Evolutionary conservation across 2,329 filamentous ascomycete genomes (phyloP), one percentile per base, ranked within the genome.

Genomic region (Ophiocordyceps camponoti-floridani): DNA sequence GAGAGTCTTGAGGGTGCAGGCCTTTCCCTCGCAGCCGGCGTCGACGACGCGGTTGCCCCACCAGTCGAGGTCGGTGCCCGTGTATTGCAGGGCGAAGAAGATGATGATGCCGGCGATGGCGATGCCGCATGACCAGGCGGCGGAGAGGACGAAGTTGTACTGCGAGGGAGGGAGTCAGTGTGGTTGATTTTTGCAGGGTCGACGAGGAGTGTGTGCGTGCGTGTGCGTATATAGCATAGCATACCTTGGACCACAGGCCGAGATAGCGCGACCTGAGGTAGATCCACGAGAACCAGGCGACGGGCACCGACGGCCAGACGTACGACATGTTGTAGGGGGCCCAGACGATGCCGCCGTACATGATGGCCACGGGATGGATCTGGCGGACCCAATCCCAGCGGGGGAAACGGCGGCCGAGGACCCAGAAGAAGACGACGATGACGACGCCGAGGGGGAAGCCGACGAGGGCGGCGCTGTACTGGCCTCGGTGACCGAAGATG

Each of bases 111-210:
- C 69, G 0, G 68, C 56, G 42, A 74, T 64, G 44, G 70, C 69
- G 38, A 73, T 65, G 28, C 64, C 69, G 26, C 64, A 65, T 18
- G 63, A 68, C 55, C 70, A 68, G 12, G 69, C 63, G 14, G 70
- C 68, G 7, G 70, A 70, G 23, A 72, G 60, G 41, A 72, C 68
- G 51, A 70, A 73, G 51, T 71, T 72, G 56, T 73, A 73, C 63
- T 72, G 72, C 44, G 3, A 3, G 23, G 23, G 23, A 23, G 23
- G 23, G 5, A 23, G 23, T 23, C 23, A 23, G 23, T 23, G 23
- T 23, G 3, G 23, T 23, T 23, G 23, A 23, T 23, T n/a, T n/a
- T n/a, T n/a, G n/a, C n/a, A n/a, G n/a, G n/a, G n/a, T n/a, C n/a
- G n/a, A n/a, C n/a, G n/a, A n/a, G n/a, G n/a, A n/a, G n/a, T n/a